phyloP scores from a whole-genome alignment of 345 rosid genomes.

The Cochlearia excelsa region DNA sequence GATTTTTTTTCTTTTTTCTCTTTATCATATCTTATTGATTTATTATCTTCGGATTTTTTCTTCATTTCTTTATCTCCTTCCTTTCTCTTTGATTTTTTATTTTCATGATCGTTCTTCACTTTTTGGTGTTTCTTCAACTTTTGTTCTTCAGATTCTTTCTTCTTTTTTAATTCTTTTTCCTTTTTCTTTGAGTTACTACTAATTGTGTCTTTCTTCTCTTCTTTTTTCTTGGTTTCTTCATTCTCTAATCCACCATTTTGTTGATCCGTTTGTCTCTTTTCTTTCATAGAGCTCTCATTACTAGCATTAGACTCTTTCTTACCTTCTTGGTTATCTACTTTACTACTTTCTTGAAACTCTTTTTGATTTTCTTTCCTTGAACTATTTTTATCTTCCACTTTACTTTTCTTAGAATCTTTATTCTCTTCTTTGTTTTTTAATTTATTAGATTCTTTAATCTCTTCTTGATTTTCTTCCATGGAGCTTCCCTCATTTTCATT shows the following conservation, averaged over 20 bases:
- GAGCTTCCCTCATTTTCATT: slow-evolving; percentile 2
- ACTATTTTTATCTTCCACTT: too few relatives aligned
- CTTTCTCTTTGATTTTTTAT: neutral
- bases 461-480: neutral
- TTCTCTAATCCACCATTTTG: neutral
- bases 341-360: too few relatives aligned
- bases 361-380: too few relatives aligned
- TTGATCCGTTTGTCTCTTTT: slow-evolving; percentile 2
- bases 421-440: neutral
- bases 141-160: neutral
- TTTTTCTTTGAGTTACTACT: neutral
- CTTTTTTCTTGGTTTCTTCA: neutral
- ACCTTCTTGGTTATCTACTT: too few relatives aligned
- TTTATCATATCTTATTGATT: neutral
- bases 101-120: neutral
- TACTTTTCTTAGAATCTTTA: neutral
- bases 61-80: neutral
- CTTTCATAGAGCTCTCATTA: neutral
- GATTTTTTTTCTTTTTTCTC: neutral
- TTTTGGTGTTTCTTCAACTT: slow-evolving; percentile 1
- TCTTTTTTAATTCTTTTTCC: neutral
- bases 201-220: neutral
- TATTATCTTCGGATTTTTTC: neutral
- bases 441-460: neutral
- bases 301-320: neutral